Evolutionary conservation across 2,329 filamentous ascomycete species (phyloP).

Genomic region (Emmonsiellopsis sp.): DNA sequence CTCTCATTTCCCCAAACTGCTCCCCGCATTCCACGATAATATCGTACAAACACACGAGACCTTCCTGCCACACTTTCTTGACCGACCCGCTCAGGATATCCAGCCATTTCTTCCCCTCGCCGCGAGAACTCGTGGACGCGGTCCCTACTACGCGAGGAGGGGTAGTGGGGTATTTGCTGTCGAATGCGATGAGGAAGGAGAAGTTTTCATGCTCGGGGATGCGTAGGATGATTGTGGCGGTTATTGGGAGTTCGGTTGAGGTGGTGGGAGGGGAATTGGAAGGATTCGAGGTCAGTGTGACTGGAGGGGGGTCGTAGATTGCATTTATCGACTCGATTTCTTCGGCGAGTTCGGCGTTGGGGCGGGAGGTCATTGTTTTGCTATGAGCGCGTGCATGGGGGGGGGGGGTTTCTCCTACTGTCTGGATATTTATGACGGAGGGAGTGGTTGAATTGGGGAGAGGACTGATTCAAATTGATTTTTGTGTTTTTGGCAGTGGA

Average conservation of each 20-base stretch:
- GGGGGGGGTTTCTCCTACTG: background rate
- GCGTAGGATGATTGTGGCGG: conserved; percentile 48
- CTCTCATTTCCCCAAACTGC: conserved; percentile 46
- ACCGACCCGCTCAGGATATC: conserved; percentile 59
- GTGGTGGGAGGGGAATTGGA: conserved; percentile 15
- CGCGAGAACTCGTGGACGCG: conserved; percentile 64
- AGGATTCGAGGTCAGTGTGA: conserved; percentile 31
- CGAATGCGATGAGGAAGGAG: conserved; percentile 53
- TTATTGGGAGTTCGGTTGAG: conserved; percentile 18
- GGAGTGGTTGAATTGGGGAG: background rate
- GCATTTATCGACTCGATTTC: conserved; percentile 41
- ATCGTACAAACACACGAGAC: conserved; percentile 80
- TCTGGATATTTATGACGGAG: background rate
- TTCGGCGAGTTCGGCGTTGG: conserved; percentile 33
- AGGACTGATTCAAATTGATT: background rate
- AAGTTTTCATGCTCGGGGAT: conserved; percentile 50
- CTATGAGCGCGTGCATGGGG: background rate
- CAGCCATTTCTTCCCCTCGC: conserved; percentile 64
- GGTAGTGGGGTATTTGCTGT: conserved; percentile 61
- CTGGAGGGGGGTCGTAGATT: conserved; percentile 57
- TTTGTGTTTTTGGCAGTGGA: too few relatives aligned
- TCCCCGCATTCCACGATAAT: conserved; percentile 60
- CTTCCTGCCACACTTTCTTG: conserved; percentile 57
- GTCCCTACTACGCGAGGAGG: conserved; percentile 68
- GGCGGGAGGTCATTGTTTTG: conserved; percentile 12